Base-by-base conservation (phyloP, 2,329 filamentous ascomycete genomes). In the Penicillium griseofulvum region DNA sequence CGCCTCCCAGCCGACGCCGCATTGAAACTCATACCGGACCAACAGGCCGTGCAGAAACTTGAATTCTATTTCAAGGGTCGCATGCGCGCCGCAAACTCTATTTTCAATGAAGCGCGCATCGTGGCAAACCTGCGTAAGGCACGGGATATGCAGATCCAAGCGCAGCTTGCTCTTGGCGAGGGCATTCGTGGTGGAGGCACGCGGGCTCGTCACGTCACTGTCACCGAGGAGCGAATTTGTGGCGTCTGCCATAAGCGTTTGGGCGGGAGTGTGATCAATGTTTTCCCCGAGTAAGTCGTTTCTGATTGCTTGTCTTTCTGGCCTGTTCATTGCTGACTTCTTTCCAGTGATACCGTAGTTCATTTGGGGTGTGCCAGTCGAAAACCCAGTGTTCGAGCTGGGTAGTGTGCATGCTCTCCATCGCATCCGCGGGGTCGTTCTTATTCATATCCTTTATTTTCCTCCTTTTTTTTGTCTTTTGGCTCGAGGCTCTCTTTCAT, bases 241-340 rank as follows among this genome's bases (percentile, higher is more conserved):
- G 87, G 89, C 12, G 90, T 96, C 16, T 99, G 94, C 71, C 89
- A 96, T 73, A 97, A 97, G 80, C 81, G 94, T 62, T 83, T 99
- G 61, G 93, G 92, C 1, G 88, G 91, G 1, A 96, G 89, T 71
- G 94, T 96, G 17, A 88, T 97, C 56, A 87, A 92, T 38, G 92
- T 97, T 12, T 82, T 94, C 74, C 90, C 92, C 7, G 89, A 96
- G 76, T 91, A 86, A 70, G 82, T 80, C 24, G 17, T 48, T 50
- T 39, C 37, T 16, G 24, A 17, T 29, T 28, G 11, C 24, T 26
- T 22, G 9, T 22, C 28, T 36, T 45, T 17, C 45, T 24, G 33
- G 7, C 33, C 10, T 42, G 22, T 26, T 16, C 16, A 34, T 22
- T 10, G 53, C 67, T 69, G 54, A 70, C 58, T 55, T 36, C 16